Evolutionary conservation across 1,284 basidiomycete genomes (phyloP).

Genomic region (Lentinula novae-zelandiae): DNA sequence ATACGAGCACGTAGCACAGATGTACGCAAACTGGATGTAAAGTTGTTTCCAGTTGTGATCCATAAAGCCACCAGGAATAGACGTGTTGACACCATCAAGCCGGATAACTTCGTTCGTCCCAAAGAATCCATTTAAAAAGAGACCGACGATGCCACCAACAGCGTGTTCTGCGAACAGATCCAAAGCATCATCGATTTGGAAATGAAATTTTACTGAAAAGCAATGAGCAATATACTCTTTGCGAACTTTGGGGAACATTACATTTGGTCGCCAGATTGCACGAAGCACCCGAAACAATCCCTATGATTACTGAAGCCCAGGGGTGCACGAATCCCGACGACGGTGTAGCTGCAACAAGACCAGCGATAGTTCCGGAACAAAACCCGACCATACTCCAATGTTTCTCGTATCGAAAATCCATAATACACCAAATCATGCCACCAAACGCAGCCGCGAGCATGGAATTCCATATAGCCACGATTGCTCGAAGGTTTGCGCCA

Average conservation of each 20-base stretch:
- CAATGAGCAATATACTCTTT: constrained; percentile 8
- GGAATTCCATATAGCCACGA: constrained; percentile 86
- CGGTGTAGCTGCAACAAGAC: constrained; percentile 89
- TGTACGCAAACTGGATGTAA: constrained; percentile 82
- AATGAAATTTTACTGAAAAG: constrained; percentile 56
- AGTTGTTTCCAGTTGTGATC: constrained; percentile 48
- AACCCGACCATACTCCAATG: constrained; percentile 88
- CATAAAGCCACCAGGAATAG: constrained; percentile 33
- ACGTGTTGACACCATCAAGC: constrained; percentile 71
- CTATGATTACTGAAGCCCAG: constrained; percentile 75
- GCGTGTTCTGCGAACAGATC: constrained; percentile 92
- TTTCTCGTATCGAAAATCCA: constrained; percentile 81
- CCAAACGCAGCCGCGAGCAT: constrained; percentile 78
- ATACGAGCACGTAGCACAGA: constrained; percentile 65
- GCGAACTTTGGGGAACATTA: constrained; percentile 25
- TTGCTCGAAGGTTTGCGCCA: constrained; percentile 86
- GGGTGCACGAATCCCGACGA: constrained; percentile 66
- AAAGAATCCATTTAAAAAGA: constrained; percentile 79
- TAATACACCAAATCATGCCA: constrained; percentile 85
- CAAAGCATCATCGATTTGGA: constrained; percentile 78
- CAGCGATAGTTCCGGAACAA: constrained; percentile 83
- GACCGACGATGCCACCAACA: constrained; percentile 76
- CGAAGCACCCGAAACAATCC: constrained; percentile 68
- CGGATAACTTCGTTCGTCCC: constrained; percentile 60
- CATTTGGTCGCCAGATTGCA: constrained; percentile 89